Conservation (phyloP, 495 filamentous ascomycete species). For the Podospora didyma region DNA sequence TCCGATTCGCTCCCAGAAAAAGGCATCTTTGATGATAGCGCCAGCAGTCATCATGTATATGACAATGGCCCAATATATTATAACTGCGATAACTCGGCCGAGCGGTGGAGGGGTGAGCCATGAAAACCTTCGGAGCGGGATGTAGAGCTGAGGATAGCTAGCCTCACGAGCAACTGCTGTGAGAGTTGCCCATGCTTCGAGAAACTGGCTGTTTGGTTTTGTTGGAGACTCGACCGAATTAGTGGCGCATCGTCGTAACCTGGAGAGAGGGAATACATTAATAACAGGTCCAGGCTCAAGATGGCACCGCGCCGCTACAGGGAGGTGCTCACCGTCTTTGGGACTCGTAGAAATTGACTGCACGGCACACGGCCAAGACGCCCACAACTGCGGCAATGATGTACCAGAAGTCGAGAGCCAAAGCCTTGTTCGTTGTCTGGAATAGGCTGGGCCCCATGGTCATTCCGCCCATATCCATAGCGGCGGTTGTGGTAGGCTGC, state of each 20-base stretch:
- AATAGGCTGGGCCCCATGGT: constrained; percentile 32
- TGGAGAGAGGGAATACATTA: constrained; percentile 6
- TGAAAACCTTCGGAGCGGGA: constrained; percentile 44
- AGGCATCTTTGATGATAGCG: constrained; percentile 37
- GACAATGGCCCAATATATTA: constrained; percentile 54
- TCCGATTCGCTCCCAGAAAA: constrained; percentile 65
- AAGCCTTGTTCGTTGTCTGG: constrained; percentile 32
- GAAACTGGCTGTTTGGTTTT: constrained; percentile 56
- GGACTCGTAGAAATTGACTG: constrained; percentile 34
- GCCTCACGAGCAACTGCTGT: constrained; percentile 67
- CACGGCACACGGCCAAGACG: constrained; percentile 31
- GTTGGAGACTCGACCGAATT: constrained; percentile 53
- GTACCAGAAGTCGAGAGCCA: constrained; percentile 50
- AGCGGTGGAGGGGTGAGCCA: constrained; percentile 54
- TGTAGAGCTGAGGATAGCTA: constrained; percentile 57
- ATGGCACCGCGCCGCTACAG: background rate
- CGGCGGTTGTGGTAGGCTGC: background rate
- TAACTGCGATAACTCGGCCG: constrained; percentile 50
- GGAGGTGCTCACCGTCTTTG: constrained; percentile 26
- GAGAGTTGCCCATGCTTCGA: constrained; percentile 58
- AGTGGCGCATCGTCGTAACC: constrained; percentile 33
- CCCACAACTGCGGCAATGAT: constrained; percentile 41
- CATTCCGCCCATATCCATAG: constrained; percentile 33
- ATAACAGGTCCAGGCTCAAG: background rate
- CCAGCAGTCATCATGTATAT: constrained; percentile 53